These are phyloP conservation scores for Hortaea sp. DNA, from an alignment of 2,329 filamentous ascomycete genomes.

Conservation along the genomic window DNA sequence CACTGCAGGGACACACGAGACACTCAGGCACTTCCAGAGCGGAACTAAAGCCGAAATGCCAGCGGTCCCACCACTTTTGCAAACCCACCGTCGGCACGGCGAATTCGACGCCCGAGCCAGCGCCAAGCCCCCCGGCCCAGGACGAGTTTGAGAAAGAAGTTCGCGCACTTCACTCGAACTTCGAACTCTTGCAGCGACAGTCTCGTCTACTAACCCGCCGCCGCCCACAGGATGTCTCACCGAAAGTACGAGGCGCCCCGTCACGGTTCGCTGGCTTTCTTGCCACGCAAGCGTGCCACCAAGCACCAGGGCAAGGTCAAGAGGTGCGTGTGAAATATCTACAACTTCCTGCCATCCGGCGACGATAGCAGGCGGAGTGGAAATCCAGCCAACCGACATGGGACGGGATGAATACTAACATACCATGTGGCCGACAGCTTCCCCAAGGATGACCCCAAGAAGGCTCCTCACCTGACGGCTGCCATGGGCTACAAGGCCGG, in stretches of 20 bases:
- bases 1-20: no score
- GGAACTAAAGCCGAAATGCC: no score
- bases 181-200: no score
- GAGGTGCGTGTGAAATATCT: conserved; percentile 49
- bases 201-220: no score
- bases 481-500: conserved; percentile 99
- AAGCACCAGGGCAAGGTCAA: conserved; percentile 96
- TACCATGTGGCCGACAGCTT: conserved; percentile 50
- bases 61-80: no score
- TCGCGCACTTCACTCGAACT: no score
- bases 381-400: not conserved
- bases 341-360: not conserved
- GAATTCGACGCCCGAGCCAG: no score
- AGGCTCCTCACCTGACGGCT: conserved; percentile 97
- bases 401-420: not conserved
- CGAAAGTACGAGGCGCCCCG: conserved; percentile 77
- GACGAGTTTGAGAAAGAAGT: no score
- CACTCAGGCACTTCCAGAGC: no score
- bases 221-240: conserved; percentile 22
- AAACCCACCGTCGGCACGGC: no score
- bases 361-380: no score
- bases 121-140: no score
- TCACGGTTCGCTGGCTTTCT: conserved; percentile 60
- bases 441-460: conserved; percentile 99
- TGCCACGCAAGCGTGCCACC: conserved; percentile 68